Evolutionary conservation across 2,329 filamentous ascomycete genomes (phyloP), one percentile per base, ranked within the genome.

Genomic region (Purpureocillium takamizusanense): DNA sequence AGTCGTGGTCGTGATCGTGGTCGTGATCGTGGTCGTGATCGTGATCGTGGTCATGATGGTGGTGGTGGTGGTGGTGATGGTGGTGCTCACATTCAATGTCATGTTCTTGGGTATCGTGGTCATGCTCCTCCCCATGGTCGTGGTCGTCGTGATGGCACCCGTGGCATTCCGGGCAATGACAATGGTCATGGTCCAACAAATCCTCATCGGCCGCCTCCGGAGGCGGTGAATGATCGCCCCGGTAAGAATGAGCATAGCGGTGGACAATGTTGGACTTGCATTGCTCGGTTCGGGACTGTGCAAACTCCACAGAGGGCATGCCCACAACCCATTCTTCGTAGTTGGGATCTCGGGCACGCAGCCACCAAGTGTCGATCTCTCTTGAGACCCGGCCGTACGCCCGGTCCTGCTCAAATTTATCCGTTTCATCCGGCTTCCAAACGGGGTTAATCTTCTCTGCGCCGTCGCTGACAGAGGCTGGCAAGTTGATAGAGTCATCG

Each of bases 311-410:
- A 3, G 73, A 70, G 3, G 75, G 76, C 72, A 81, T 79, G 2
- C 63, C 63, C 1, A 75, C 65, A 23, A 70, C 66, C 70, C 74
- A 78, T 16, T 71, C 69, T 31, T 75, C 72, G 42, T 72, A 72
- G 48, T 80, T 81, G 2, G 72, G 71, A 43, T 80, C 74, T 31
- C 76, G 67, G 31, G 73, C 73, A 35, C 67, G 68, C 33, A 75
- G 65, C 76, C 78, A 82, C 78, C 78, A 82, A 3, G 67, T 68
- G 51, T 82, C 78, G 36, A 81, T 71, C 53, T 82, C 78, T 44
- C 75, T 65, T 1, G 78, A 82, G 1, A 81, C 76, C 29, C 74
- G 68, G 2, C 74, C 74, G 46, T 80, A 80, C 9, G 63, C 59
- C 23, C 63, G 65, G 50, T 81, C 76, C 50, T 78, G 73, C 49